phyloP scores from a whole-genome alignment of 139 green algal species.

The Dunaliella primolecta region DNA sequence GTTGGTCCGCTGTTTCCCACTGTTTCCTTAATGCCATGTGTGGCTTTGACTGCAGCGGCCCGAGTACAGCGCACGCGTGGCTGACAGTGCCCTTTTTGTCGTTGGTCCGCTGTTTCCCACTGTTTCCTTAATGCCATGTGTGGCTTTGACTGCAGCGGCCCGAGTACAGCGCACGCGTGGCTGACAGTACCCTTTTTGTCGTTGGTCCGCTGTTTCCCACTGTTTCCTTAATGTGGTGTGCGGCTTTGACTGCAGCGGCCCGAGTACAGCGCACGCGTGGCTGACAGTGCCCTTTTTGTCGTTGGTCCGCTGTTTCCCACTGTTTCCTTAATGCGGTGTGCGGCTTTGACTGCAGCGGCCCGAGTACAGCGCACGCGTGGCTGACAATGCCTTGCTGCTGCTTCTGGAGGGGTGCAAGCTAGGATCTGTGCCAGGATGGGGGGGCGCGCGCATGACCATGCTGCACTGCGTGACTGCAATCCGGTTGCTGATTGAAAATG shows the following conservation, averaged over 20 bases:
- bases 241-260: conserved; percentile 3
- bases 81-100: too few relatives aligned
- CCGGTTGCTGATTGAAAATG: conserved; percentile 39
- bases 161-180: background rate
- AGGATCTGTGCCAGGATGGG: conserved; percentile 16
- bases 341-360: conserved; percentile 7
- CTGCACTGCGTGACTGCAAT: conserved; percentile 26
- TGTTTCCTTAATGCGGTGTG: too few relatives aligned
- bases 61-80: background rate
- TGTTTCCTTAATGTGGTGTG: too few relatives aligned
- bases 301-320: too few relatives aligned
- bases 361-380: conserved; percentile 14
- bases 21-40: too few relatives aligned
- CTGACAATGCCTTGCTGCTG: conserved; percentile 17
- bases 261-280: background rate
- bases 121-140: too few relatives aligned
- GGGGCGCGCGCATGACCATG: conserved; percentile 17
- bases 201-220: too few relatives aligned
- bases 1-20: too few relatives aligned
- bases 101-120: too few relatives aligned
- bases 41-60: conserved; percentile 3
- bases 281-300: too few relatives aligned
- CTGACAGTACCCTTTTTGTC: too few relatives aligned
- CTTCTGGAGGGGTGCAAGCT: conserved; percentile 14
- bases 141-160: conserved; percentile 3